Conservation (phyloP, 768 basidiomycete genomes). For the Rhodotorula babjevae region DNA sequence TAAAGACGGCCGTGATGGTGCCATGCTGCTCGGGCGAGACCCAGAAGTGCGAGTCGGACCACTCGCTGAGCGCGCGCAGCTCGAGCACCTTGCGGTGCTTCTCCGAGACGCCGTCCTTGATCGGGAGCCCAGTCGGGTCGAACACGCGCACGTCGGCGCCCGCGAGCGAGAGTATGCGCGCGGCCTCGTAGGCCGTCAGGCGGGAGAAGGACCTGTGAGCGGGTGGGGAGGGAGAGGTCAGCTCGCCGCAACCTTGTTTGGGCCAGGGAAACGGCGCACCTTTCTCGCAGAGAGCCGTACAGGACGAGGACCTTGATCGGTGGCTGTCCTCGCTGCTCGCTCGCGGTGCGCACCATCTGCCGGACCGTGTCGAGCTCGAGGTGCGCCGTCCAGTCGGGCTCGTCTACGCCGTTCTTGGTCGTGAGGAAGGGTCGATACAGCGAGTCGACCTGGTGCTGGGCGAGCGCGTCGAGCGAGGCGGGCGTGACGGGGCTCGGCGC, state of each 20-base stretch:
- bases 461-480: background rate
- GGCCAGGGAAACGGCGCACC: constrained; percentile 38
- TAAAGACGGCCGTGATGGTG: constrained; percentile 47
- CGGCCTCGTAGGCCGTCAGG: constrained; percentile 46
- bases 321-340: background rate
- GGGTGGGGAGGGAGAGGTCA: background rate
- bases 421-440: constrained; percentile 14
- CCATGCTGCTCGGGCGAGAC: constrained; percentile 47
- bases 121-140: constrained; percentile 43
- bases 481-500: background rate
- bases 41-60: constrained; percentile 43
- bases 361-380: constrained; percentile 43
- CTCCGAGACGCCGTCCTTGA: constrained; percentile 42
- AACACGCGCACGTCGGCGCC: constrained; percentile 46
- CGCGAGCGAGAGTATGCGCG: constrained; percentile 43
- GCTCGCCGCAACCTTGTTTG: background rate
- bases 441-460: background rate
- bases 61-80: constrained; percentile 40
- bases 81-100: constrained; percentile 44
- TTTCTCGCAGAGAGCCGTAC: constrained; percentile 45
- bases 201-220: constrained; percentile 45
- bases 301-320: constrained; percentile 44
- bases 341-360: constrained; percentile 10
- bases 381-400: constrained; percentile 42
- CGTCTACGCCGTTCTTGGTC: constrained; percentile 21